Evolutionary conservation across 129 eudicot species (phyloP), one percentile per base, ranked within the genome.

Genomic region (Ambrosia trifida): DNA sequence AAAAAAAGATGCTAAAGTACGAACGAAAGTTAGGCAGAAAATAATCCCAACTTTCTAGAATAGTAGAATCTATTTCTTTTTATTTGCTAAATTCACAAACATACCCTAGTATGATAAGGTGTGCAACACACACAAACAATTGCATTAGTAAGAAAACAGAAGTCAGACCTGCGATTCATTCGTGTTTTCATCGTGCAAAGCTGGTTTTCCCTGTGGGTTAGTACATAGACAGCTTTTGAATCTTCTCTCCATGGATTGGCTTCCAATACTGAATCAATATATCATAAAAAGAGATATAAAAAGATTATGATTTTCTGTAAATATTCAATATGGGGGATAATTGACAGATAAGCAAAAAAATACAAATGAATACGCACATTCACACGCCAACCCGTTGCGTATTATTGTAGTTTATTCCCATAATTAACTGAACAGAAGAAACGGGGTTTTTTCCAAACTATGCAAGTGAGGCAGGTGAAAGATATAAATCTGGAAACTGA

Each of bases 121-220:
- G 38, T 59, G 43, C 11, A 20, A 57, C 28, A 62, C 49, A 18
- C 36, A 68, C 53, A 54, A 38, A 57, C 14, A 1, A 45, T 6
- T 43, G 41, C 18, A 47, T 47, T 58, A 49, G 28, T 32, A 33
- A 60, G 4, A n/a, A 71, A 36, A 11, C 17, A n/a, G 65, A 60
- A 13, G 66, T 41, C 75, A 66, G 51, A 87, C 99, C 99, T 94
- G 83, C 95, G 96, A 53, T 83, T 90, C 83, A 85, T 88, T 24
- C 97, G 88, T 64, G 97, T 95, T 83, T 88, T 95, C 99, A 95
- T 95, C 1, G 99, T 95, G 81, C 99, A 95, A 32, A 95, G 81
- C 70, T 95, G 91, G 85, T 95, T 95, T 78, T 90, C 97, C 75
- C 82, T 85, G 69, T 85, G 95, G 30, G 99, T 95, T 64, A 95